Conservation (phyloP, 805 yeast genomes). For the Kuraishia piskuri region DNA sequence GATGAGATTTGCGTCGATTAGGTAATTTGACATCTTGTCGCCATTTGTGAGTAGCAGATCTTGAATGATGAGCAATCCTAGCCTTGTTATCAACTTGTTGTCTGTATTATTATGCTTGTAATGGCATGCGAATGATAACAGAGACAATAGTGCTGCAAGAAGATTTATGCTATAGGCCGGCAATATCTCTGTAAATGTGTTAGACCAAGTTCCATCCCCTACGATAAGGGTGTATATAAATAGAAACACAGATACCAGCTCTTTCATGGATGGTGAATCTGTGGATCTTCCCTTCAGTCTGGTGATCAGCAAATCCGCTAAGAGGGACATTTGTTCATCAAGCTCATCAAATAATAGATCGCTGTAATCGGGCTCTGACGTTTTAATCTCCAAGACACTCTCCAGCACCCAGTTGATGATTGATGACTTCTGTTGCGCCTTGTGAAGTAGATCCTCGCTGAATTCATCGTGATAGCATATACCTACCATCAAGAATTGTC, state of each 20-base stretch:
- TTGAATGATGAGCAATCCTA: background rate
- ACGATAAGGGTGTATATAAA: background rate
- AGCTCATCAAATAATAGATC: background rate
- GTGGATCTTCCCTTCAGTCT: background rate
- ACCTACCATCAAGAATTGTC: background rate
- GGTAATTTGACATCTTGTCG: background rate
- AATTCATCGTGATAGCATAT: background rate
- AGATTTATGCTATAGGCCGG: background rate
- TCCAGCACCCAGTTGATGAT: background rate
- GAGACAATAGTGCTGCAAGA: background rate
- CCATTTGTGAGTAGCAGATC: background rate
- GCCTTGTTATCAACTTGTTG: background rate
- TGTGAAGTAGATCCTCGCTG: background rate
- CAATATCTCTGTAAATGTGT: background rate
- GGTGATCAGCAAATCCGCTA: background rate
- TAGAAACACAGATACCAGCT: background rate
- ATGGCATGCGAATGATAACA: background rate
- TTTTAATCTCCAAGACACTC: background rate
- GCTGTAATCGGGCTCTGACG: background rate
- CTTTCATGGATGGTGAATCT: background rate
- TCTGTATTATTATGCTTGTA: background rate
- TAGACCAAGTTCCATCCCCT: background rate
- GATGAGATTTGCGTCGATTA: background rate
- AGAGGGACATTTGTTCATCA: background rate
- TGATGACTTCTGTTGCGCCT: background rate